phyloP scores from a whole-genome alignment of 106 monocot genomes.

The Agapanthus africanus region DNA sequence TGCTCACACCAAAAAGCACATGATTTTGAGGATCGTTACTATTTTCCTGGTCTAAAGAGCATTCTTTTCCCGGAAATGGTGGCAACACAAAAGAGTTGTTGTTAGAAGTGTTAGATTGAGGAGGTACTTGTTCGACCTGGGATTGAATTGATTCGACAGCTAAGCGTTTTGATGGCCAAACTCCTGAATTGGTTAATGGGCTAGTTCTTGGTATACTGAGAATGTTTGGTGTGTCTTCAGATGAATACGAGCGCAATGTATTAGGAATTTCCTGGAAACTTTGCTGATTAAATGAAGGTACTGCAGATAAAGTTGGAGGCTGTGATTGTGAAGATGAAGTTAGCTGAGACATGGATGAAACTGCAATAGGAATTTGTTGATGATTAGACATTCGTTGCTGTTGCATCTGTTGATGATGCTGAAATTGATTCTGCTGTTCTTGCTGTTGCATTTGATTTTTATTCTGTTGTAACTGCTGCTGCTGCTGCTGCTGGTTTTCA shows the following conservation, averaged over 20 bases:
- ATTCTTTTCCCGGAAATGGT: conserved; percentile 53
- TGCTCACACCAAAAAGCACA: conserved; percentile 69
- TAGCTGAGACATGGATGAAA: conserved; percentile 33
- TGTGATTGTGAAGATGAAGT: conserved; percentile 34
- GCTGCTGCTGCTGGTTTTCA: conserved; percentile 23
- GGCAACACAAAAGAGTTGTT: conserved; percentile 28
- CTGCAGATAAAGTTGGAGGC: conserved; percentile 14
- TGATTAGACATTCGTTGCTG: conserved; percentile 27
- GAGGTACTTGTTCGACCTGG: conserved; percentile 22
- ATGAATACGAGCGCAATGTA: conserved; percentile 49
- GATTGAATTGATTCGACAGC: conserved; percentile 39
- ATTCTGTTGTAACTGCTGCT: conserved; percentile 10
- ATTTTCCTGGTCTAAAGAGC: conserved; percentile 44
- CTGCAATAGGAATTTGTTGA: conserved; percentile 34
- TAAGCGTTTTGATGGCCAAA: conserved; percentile 57
- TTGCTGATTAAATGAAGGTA: conserved; percentile 40
- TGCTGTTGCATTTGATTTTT: conserved; percentile 35
- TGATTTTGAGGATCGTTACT: conserved; percentile 45
- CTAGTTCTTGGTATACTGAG: conserved; percentile 37
- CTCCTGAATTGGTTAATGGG: conserved; percentile 23
- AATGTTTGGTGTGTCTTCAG: conserved; percentile 55
- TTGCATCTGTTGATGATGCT: conserved; percentile 12
- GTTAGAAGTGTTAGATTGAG: conserved; percentile 29
- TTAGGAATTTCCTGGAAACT: conserved; percentile 48
- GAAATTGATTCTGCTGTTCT: conserved; percentile 17